Evolutionary conservation across 352 stramenopile genomes (phyloP).

Genomic region (Globisporangium abappressorium): DNA sequence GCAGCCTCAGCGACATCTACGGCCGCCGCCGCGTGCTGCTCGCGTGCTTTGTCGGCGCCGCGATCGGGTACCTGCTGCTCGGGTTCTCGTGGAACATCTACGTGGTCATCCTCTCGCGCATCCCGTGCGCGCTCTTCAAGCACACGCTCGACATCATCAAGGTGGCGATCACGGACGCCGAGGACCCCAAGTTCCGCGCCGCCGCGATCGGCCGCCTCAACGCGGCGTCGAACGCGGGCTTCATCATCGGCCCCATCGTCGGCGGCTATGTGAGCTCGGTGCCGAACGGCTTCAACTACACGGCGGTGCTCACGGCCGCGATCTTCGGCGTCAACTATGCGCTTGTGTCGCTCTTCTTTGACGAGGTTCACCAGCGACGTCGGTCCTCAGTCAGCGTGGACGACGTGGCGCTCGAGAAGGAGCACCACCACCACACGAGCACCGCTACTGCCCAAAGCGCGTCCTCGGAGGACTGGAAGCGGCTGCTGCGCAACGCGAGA

Average conservation of each 20-base stretch:
- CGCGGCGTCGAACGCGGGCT: constrained; percentile 65
- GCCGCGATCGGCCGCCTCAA: constrained; percentile 70
- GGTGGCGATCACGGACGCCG: constrained; percentile 60
- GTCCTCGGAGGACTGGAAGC: constrained; percentile 27
- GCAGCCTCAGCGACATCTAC: constrained; percentile 73
- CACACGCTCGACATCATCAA: constrained; percentile 82
- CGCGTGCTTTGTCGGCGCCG: constrained; percentile 57
- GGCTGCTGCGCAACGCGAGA: constrained; percentile 41
- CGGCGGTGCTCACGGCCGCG: constrained; percentile 60
- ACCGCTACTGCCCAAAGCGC: not conserved
- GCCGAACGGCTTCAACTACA: constrained; percentile 80
- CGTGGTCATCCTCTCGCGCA: constrained; percentile 68
- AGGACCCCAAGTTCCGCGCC: constrained; percentile 32
- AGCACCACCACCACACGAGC: not conserved
- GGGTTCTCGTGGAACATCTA: constrained; percentile 78
- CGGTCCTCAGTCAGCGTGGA: constrained; percentile 5
- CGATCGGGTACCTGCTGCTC: constrained; percentile 64
- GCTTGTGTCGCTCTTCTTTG: constrained; percentile 59
- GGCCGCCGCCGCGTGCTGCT: constrained; percentile 54
- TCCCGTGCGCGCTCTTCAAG: constrained; percentile 76
- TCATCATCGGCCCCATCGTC: constrained; percentile 70
- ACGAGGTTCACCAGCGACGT: constrained; percentile 18
- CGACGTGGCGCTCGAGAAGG: constrained; percentile 2
- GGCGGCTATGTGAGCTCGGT: constrained; percentile 67
- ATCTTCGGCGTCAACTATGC: constrained; percentile 72